Percentiles rank a stretch among this genome's conserved stretches.
These are phyloP conservation scores for Melanopsichium pennsylvanicum DNA, from an alignment of 1,284 basidiomycete species.

Conservation along the genomic window DNA sequence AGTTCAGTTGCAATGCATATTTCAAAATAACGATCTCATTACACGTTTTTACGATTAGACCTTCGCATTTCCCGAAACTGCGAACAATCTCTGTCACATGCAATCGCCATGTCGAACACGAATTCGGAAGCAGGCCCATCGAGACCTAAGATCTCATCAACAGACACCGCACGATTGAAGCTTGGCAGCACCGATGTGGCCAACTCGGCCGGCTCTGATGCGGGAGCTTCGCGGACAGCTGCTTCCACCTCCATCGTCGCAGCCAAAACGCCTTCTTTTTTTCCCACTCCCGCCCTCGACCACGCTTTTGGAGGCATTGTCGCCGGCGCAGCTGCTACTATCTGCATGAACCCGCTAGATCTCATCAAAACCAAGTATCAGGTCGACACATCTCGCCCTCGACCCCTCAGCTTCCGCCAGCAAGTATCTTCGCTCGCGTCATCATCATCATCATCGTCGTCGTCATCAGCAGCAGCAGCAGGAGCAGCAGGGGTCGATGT, in stretches of 20 bases:
- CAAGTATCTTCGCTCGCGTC: constrained; percentile 8
- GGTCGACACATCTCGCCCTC: constrained; percentile 67
- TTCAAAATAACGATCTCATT: too few species aligned
- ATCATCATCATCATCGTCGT: too few species aligned
- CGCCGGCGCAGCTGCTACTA: constrained; percentile 88
- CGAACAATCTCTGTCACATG: too few species aligned
- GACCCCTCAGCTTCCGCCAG: constrained; percentile 18
- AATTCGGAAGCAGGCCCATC: constrained; percentile 24
- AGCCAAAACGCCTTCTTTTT: constrained; percentile 40
- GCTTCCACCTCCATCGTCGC: constrained; percentile 4
- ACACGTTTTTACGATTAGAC: too few species aligned
- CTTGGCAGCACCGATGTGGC: constrained; percentile 18
- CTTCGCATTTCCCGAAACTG: too few species aligned
- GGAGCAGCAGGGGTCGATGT: not conserved
- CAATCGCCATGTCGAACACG: constrained; percentile 5
- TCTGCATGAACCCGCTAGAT: constrained; percentile 98
- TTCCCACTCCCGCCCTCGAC: constrained; percentile 70
- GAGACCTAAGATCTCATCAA: not conserved
- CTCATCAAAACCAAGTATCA: constrained; percentile 95
- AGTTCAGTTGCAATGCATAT: too few species aligned
- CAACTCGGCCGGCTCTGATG: constrained; percentile 12
- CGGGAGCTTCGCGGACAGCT: constrained; percentile 12
- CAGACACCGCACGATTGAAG: constrained; percentile 2
- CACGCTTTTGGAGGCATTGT: constrained; percentile 93
- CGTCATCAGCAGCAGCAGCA: not conserved